Percentiles rank a stretch among this genome's conserved stretches.
phyloP scores from a whole-genome alignment of 2,329 filamentous ascomycete genomes.

The Colletotrichum cuscutae region DNA sequence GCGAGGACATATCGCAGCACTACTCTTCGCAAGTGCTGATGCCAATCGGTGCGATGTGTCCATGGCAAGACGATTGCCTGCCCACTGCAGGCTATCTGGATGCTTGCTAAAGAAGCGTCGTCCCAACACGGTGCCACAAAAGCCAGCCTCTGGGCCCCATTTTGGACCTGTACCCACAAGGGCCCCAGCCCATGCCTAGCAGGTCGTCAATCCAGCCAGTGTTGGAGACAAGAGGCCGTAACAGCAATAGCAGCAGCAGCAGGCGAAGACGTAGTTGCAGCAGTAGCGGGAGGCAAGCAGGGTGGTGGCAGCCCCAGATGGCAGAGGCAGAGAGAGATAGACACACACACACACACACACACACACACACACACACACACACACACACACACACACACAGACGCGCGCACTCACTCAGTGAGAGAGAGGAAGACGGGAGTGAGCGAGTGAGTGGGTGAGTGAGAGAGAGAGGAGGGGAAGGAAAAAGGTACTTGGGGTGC shows the following conservation, averaged over 20 bases:
- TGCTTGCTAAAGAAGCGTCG: conserved; percentile 33
- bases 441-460: neutral
- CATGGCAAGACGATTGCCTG: neutral
- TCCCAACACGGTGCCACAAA: conserved; percentile 34
- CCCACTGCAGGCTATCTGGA: conserved; percentile 7
- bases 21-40: conserved; percentile 34
- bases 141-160: conserved; percentile 31
- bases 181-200: conserved; percentile 12
- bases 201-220: conserved; percentile 23
- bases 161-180: conserved; percentile 13
- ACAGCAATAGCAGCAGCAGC: conserved; percentile 24
- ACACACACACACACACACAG: neutral
- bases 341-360: neutral
- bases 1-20: conserved; percentile 22
- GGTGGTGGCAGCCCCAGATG: conserved; percentile 4
- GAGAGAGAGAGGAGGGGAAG: neutral
- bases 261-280: conserved; percentile 8
- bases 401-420: neutral
- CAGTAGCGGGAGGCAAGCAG: conserved; percentile 6
- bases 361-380: neutral
- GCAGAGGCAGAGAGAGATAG: neutral
- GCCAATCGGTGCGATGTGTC: conserved; percentile 27
- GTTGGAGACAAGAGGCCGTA: conserved; percentile 32
- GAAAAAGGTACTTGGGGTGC: conserved; percentile 19
- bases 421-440: neutral